phyloP scores from a whole-genome alignment of 2,329 filamentous ascomycete genomes.

The Ophiostoma novo-ulmi region DNA sequence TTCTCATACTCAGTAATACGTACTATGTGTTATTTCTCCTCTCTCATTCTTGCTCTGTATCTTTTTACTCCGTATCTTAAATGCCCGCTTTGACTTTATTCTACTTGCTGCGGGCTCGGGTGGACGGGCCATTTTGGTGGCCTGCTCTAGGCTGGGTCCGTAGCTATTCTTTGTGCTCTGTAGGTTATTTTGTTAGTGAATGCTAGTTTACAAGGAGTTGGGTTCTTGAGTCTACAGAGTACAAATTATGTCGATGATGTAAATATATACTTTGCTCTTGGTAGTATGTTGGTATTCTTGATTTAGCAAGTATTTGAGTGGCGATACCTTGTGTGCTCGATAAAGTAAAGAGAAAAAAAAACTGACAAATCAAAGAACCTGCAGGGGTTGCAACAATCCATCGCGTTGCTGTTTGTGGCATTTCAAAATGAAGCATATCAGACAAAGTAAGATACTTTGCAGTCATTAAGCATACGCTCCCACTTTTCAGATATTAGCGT shows the following conservation, averaged over 20 bases:
- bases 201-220: not conserved
- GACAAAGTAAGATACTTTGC: no score
- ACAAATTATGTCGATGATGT: not conserved
- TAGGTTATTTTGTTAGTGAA: not conserved
- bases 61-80: not conserved
- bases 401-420: no score
- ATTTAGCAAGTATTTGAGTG: not conserved
- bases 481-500: not conserved
- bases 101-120: slow-evolving; percentile 1
- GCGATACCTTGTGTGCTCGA: not conserved
- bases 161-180: not conserved
- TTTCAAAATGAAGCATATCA: no score
- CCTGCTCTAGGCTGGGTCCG: slow-evolving; percentile 10
- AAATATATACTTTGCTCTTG: not conserved
- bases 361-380: no score
- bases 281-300: not conserved
- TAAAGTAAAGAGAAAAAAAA: not conserved
- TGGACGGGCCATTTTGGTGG: slow-evolving; percentile 8
- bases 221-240: not conserved
- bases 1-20: not conserved
- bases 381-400: no score
- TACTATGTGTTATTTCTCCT: no score
- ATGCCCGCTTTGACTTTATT: not conserved
- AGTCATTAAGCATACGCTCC: not conserved
- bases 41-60: not conserved